Evolutionary conservation across 2,329 filamentous ascomycete species (phyloP).

Genomic region (Byssochlamys sp.): DNA sequence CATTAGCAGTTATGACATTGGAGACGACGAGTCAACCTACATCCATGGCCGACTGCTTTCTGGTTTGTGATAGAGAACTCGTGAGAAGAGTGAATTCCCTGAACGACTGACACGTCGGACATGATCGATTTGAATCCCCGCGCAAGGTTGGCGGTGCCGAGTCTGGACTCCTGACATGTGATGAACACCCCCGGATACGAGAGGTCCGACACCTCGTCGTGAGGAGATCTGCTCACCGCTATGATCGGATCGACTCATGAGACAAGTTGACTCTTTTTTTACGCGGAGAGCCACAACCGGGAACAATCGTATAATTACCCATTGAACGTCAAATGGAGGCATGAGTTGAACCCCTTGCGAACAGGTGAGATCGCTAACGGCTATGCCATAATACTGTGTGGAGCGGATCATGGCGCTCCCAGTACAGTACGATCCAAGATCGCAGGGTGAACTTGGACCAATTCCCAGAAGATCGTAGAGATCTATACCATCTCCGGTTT

Average conservation of each 20-base stretch:
- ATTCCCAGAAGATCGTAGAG: too few species aligned
- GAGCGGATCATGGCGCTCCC: too few species aligned
- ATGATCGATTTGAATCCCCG: neutral
- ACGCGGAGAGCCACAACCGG: neutral
- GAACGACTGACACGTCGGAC: neutral
- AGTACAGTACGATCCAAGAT: too few species aligned
- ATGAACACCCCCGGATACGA: neutral
- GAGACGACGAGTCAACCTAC: neutral
- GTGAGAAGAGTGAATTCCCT: neutral
- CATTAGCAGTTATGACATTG: constrained; percentile 3
- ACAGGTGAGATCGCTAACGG: too few species aligned
- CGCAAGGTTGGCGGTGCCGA: neutral
- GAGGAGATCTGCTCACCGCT: neutral
- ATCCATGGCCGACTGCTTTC: neutral
- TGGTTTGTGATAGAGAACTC: neutral
- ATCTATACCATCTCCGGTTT: too few species aligned
- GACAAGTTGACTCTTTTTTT: neutral
- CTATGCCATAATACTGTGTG: too few species aligned
- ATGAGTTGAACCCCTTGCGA: too few species aligned
- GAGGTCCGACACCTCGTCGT: neutral
- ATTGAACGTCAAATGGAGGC: too few species aligned
- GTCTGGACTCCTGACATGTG: neutral
- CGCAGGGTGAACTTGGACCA: too few species aligned
- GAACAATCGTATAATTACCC: too few species aligned
- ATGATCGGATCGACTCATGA: neutral